phyloP scores from a whole-genome alignment of 495 filamentous ascomycete genomes.

The Poronia punctata region DNA sequence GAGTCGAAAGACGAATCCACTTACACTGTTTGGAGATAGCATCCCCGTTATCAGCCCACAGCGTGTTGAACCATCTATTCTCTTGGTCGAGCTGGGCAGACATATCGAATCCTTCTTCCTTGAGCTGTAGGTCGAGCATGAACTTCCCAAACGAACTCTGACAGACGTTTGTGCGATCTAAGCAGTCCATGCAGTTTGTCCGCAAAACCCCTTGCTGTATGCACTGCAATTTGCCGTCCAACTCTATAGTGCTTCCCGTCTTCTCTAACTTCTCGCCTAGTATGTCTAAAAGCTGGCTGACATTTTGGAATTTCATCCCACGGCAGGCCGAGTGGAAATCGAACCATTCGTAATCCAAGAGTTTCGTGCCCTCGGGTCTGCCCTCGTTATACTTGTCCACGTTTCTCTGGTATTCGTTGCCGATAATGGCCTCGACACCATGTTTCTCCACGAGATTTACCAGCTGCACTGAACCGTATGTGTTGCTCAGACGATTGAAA shows the following conservation, averaged over 20 bases:
- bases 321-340: slow-evolving; percentile 88
- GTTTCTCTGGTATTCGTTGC: slow-evolving; percentile 65
- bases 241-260: slow-evolving; percentile 57
- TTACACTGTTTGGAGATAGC: slow-evolving; percentile 59
- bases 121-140: slow-evolving; percentile 69
- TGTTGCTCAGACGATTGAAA: slow-evolving; percentile 55
- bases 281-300: slow-evolving; percentile 64
- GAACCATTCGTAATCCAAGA: slow-evolving; percentile 79
- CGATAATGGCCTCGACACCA: slow-evolving; percentile 69
- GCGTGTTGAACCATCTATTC: slow-evolving; percentile 84
- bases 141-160: slow-evolving; percentile 77
- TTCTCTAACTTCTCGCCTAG: slow-evolving; percentile 56
- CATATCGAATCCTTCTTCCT: slow-evolving; percentile 65
- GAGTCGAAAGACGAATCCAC: slow-evolving; percentile 2
- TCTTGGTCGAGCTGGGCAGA: slow-evolving; percentile 59
- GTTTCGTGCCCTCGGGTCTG: slow-evolving; percentile 29
- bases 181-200: slow-evolving; percentile 97
- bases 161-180: slow-evolving; percentile 89
- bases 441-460: slow-evolving; percentile 83
- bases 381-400: slow-evolving; percentile 57
- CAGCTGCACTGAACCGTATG: slow-evolving; percentile 72
- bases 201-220: slow-evolving; percentile 69
- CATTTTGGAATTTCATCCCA: slow-evolving; percentile 96
- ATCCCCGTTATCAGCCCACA: slow-evolving; percentile 94
- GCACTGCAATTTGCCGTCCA: slow-evolving; percentile 37